Evolutionary conservation across 305 asterid genomes (phyloP).

Genomic region (Fraxinus xanthoxyloides): DNA sequence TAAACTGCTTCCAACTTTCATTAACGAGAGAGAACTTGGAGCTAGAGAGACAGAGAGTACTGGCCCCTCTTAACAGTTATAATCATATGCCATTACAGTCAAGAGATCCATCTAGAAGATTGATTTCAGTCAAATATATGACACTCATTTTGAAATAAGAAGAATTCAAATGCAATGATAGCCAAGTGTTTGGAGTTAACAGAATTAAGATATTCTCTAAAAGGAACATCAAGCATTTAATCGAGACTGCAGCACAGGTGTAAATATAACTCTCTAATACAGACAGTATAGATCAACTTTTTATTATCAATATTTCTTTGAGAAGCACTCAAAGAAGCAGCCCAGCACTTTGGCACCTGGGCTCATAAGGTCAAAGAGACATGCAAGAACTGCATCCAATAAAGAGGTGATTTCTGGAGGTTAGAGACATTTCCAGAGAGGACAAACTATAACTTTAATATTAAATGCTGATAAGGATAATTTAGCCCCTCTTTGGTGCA

Average conservation of each 20-base stretch:
- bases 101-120: conserved; percentile 1
- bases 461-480: neutral
- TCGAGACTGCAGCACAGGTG: neutral
- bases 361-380: neutral
- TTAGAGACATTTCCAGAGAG: neutral
- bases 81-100: neutral
- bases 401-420: neutral
- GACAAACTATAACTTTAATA: neutral
- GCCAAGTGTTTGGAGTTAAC: neutral
- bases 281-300: neutral
- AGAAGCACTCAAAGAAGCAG: neutral
- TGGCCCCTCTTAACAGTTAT: neutral
- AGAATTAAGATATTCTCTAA: neutral
- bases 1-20: neutral
- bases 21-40: neutral
- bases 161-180: neutral
- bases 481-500: neutral
- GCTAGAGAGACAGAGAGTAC: neutral
- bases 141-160: neutral
- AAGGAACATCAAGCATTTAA: neutral
- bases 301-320: neutral
- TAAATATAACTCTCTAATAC: neutral
- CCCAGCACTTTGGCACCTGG: neutral
- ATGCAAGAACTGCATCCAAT: neutral
- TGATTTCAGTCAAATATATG: neutral